These are phyloP conservation scores for Vaccinium vitisidaea DNA, from an alignment of 148 eudicot genomes.

Conservation along the genomic window DNA sequence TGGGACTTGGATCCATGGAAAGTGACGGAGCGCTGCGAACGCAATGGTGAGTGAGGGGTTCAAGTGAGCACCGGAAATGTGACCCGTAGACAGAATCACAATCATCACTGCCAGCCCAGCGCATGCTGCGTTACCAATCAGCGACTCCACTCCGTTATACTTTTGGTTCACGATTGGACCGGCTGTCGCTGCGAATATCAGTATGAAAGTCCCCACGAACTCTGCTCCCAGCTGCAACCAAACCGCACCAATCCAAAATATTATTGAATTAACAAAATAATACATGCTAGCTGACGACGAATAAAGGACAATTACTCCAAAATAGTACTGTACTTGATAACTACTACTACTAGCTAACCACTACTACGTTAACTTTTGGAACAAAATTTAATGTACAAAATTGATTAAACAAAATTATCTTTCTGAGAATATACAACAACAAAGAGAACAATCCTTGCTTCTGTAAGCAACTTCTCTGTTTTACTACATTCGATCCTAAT, in stretches of 20 bases:
- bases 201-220: constrained; percentile 92
- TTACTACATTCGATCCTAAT: neutral
- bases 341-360: neutral
- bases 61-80: constrained; percentile 93
- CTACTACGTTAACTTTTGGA: neutral
- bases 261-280: neutral
- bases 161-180: constrained; percentile 91
- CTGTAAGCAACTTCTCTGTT: neutral
- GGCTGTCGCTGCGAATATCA: constrained; percentile 87
- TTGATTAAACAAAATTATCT: neutral
- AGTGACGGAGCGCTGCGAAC: constrained; percentile 88
- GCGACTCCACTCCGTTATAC: constrained; percentile 60
- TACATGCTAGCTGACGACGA: neutral
- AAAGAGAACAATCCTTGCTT: neutral
- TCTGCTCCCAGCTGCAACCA: constrained; percentile 74
- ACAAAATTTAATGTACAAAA: too few species aligned
- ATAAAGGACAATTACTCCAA: neutral
- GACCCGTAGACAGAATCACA: constrained; percentile 86
- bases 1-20: constrained; percentile 90
- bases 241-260: neutral
- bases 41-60: constrained; percentile 91
- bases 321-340: neutral
- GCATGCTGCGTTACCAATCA: constrained; percentile 83
- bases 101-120: constrained; percentile 93
- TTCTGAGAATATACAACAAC: neutral